Base-by-base conservation (phyloP, 2,329 filamentous ascomycete genomes). In the Elsinoe ampelina region DNA sequence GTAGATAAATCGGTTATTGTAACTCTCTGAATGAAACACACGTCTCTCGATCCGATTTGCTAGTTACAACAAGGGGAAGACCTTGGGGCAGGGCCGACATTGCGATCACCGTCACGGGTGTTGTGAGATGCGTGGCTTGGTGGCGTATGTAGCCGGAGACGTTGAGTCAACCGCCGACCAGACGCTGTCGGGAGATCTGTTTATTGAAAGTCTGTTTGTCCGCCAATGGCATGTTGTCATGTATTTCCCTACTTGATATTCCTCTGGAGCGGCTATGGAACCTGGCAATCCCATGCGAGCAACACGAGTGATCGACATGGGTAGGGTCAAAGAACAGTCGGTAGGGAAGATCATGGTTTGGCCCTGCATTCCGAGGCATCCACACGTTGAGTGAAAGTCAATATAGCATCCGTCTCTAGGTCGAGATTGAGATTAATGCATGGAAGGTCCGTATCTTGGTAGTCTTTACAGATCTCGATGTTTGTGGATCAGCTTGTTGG, bases 181-280 rank as follows among this genome's bases (percentile, higher is more conserved):
- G 26, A 30, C 32, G 32, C 45, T 13, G 34, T 19, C 7, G 6
- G 4, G 45, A 35, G 45, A 50, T 50, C 45, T 50, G 26, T 50
- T 50, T 50, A 35, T 50, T 50, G 45, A 35, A 30, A 50, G 26
- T 35, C 32, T 50, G 45, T 50, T 50, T 50, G 13, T 13, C 45
- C 15, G n/a, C 26, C 45, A 50, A 22, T 20, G 41, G 41, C 19
- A 45, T 45, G 41, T 50, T 50, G 45, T 35, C 45, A 50, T 50
- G 26, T 30, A 15, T 35, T 45, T 26, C 5, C 19, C 7, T 6
- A 45, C 19, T 26, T 5, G 41, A 11, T 22, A 22, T 6, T 12
- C 8, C 19, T 26, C 7, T 30, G 26, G 8, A 39, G 36, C 36
- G 36, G 36, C 36, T 5, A 8, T n/a, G 36, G 2, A 8, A 11